A percentile compares a stretch with the other conserved stretches of the same genome.
phyloP scores from a whole-genome alignment of 495 filamentous ascomycete genomes.

The Penicillium longicatenatum region DNA sequence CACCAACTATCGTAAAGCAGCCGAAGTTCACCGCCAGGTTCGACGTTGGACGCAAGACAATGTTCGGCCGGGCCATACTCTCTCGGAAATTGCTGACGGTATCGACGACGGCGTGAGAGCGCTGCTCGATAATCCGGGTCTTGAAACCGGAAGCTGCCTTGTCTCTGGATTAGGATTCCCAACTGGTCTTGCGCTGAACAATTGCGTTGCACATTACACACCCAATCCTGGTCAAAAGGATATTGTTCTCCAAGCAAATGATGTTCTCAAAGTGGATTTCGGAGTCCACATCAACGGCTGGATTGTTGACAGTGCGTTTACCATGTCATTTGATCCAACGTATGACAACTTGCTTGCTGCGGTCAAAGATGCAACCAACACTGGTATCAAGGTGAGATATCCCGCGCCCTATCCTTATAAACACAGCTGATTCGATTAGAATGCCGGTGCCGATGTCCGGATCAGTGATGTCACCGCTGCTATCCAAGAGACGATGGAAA shows the following conservation, averaged over 20 bases:
- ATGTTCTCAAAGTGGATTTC: constrained; percentile 94
- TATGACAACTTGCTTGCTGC: constrained; percentile 83
- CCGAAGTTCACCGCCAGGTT: constrained; percentile 77
- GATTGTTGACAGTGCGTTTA: constrained; percentile 94
- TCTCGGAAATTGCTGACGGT: constrained; percentile 80
- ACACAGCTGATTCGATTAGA: constrained; percentile 26
- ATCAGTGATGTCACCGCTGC: constrained; percentile 61
- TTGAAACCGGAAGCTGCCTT: constrained; percentile 77
- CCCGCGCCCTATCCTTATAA: neutral
- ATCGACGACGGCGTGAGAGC: constrained; percentile 86
- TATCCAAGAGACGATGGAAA: constrained; percentile 69
- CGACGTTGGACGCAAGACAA: constrained; percentile 79
- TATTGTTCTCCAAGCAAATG: constrained; percentile 72
- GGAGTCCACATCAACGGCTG: constrained; percentile 88
- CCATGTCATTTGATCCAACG: constrained; percentile 79
- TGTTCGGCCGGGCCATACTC: constrained; percentile 77
- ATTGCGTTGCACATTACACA: constrained; percentile 86
- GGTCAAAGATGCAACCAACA: constrained; percentile 85
- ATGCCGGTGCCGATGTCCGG: constrained; percentile 63
- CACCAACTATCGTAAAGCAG: constrained; percentile 60
- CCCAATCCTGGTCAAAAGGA: constrained; percentile 86
- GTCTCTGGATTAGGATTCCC: constrained; percentile 89
- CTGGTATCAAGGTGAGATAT: constrained; percentile 62
- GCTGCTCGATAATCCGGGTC: constrained; percentile 72
- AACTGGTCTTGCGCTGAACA: constrained; percentile 81